A percentile compares a stretch with the other conserved stretches of the same genome.
Conservation (phyloP, 306 rosid genomes). For the Vicia sativa region DNA sequence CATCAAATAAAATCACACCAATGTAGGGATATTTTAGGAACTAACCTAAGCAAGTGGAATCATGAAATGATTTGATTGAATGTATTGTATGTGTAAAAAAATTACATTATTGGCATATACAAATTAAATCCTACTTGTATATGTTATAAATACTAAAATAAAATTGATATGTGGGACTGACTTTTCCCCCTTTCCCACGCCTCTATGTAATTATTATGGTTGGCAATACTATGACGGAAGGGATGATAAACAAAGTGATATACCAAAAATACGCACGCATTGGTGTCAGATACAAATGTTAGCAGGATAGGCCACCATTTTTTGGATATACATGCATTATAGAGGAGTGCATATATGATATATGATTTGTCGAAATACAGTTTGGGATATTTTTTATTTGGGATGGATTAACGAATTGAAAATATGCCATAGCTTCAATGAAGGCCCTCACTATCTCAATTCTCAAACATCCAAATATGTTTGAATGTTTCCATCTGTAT, state of each 20-base stretch:
- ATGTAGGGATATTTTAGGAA: too few species aligned
- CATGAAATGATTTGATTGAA: too few species aligned
- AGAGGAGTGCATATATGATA: not conserved
- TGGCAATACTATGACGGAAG: slow-evolving; percentile 6
- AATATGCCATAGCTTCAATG: not conserved
- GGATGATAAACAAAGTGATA: not conserved
- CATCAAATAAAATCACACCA: too few species aligned
- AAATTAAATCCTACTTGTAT: not conserved
- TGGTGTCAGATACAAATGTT: not conserved
- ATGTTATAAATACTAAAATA: not conserved
- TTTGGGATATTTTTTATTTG: slow-evolving; percentile 22
- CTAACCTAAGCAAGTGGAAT: too few species aligned
- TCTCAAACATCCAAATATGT: slow-evolving; percentile 27
- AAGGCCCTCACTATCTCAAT: slow-evolving; percentile 1
- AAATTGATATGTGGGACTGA: not conserved
- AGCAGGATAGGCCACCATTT: not conserved
- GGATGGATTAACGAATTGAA: slow-evolving; percentile 30
- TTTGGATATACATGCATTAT: slow-evolving; percentile 31
- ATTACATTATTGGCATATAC: too few species aligned
- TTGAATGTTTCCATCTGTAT: slow-evolving; percentile 35
- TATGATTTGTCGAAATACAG: slow-evolving; percentile 17
- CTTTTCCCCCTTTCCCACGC: not conserved
- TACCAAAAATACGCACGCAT: slow-evolving; percentile 5
- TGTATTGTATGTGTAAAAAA: too few species aligned
- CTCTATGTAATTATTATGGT: not conserved